Evolutionary conservation across 169 alveolate species (phyloP), one percentile per base, ranked within the genome.

Genomic region (Sarcocystis neurona): DNA sequence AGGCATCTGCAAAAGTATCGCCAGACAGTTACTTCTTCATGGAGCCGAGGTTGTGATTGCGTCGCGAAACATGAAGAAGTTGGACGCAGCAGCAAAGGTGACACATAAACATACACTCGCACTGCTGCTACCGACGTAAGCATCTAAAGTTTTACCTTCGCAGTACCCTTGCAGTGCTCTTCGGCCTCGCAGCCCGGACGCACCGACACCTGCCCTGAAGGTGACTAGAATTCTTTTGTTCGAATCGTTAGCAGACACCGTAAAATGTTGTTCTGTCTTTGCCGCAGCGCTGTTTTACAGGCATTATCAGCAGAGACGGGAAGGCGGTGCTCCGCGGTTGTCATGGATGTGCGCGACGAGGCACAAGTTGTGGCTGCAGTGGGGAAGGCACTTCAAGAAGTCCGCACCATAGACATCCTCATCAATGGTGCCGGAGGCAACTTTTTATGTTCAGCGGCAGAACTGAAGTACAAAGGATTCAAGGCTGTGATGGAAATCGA

Each of bases 401-500:
- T 84, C 68, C 96, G 96, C 34, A 85, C 91, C 88, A 90, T 96
- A 53, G 97, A 96, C 90, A 91, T 96, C 23, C 93, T 96, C 32
- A 95, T 96, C 32, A 96, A 96, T 87, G 96, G 96, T 46, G 97
- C 97, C 60, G 97, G 97, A 46, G 97, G 97, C 53, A 96, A 96
- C 79, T 96, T 95, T 91, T 84, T 95, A 48, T 93, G 93, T 8
- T 93, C 96, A 23, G 94, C 95, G 47, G 96, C 88, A 48, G 79
- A 84, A 41, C 75, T 96, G 82, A 80, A 94, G 37, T 84, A 93
- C 20, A 96, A 95, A 79, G 97, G 96, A 1, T 96, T 95, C 84
- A 95, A 92, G 87, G 92, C 96, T 58, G 97, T 94, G 10, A 90
- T 95, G 90, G 97, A 96, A 47, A 94, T 95, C 72, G 97, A 95